phyloP scores from a whole-genome alignment of 2,329 filamentous ascomycete species.

The Nannizziopsis arthrosporioides region DNA sequence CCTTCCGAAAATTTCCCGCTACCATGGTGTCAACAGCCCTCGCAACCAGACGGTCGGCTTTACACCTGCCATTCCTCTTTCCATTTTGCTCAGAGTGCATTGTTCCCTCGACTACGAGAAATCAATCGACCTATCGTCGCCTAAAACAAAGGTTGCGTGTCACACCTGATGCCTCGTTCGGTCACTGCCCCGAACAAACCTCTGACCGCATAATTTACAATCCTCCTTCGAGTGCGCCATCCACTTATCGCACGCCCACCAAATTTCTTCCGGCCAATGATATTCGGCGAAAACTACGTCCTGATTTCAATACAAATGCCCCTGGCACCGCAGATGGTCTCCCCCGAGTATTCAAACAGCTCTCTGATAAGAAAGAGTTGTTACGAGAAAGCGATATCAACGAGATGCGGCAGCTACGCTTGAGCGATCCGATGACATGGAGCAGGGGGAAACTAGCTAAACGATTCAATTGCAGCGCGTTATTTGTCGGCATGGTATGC shows the following conservation, averaged over 20 bases:
- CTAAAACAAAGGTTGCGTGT: constrained; percentile 41
- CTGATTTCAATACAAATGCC: constrained; percentile 20
- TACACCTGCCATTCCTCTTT: constrained; percentile 30
- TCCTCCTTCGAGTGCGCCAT: constrained; percentile 52
- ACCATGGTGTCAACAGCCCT: too few species aligned
- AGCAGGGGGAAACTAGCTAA: constrained; percentile 48
- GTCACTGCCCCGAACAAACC: constrained; percentile 25
- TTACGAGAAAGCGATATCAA: constrained; percentile 45
- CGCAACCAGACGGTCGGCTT: constrained; percentile 22
- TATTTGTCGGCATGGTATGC: constrained; percentile 51
- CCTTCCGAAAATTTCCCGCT: too few species aligned
- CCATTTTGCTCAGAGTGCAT: constrained; percentile 28
- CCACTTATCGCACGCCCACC: constrained; percentile 51
- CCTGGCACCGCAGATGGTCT: constrained; percentile 24
- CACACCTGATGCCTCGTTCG: constrained; percentile 43
- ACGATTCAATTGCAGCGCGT: constrained; percentile 50
- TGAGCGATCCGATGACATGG: constrained; percentile 47
- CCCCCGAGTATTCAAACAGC: constrained; percentile 40
- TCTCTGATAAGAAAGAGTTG: constrained; percentile 51
- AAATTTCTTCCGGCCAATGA: constrained; percentile 54
- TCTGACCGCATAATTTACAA: constrained; percentile 53
- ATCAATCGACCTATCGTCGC: constrained; percentile 41
- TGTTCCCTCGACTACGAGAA: constrained; percentile 27
- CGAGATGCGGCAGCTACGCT: constrained; percentile 47
- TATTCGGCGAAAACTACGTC: constrained; percentile 39